Conservation (phyloP, 2,329 filamentous ascomycete species). For the Aspergillus fischeri region DNA sequence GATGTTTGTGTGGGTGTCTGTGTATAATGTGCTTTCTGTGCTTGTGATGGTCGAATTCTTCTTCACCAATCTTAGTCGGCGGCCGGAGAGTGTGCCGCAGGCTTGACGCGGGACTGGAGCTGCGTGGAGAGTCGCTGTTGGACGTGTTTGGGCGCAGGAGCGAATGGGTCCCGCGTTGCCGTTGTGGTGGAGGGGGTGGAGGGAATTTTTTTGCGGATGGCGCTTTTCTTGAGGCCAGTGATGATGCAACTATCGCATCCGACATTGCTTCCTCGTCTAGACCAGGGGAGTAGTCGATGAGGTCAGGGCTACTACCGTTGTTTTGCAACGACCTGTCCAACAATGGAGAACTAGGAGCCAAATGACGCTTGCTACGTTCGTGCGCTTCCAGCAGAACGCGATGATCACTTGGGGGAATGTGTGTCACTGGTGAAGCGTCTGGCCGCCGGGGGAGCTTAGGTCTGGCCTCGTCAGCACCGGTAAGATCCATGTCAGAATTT, state of each 20-base stretch:
- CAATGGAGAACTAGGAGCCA: conserved; percentile 25
- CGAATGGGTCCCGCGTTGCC: conserved; percentile 34
- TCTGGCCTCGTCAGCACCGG: conserved; percentile 15
- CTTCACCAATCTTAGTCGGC: conserved; percentile 33
- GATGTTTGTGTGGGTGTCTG: conserved; percentile 47
- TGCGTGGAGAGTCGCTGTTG: conserved; percentile 26
- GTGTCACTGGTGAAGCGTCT: conserved; percentile 1
- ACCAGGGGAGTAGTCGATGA: conserved; percentile 18
- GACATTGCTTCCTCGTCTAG: conserved; percentile 39
- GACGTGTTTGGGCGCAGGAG: conserved; percentile 32
- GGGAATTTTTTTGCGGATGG: conserved; percentile 35
- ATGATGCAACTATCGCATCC: conserved; percentile 46
- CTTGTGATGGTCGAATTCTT: conserved; percentile 25
- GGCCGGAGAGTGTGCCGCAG: conserved; percentile 43
- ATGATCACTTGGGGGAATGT: conserved; percentile 2
- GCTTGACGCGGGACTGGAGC: conserved; percentile 34
- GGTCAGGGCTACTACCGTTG: conserved; percentile 21
- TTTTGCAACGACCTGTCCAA: conserved; percentile 21
- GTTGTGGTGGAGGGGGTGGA: conserved; percentile 37
- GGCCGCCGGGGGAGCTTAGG: conserved; percentile 26
- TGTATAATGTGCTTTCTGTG: conserved; percentile 35
- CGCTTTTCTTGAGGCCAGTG: conserved; percentile 41
- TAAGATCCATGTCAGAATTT: conserved; percentile 10
- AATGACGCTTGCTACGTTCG: conserved; percentile 13
- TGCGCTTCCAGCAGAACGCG: conserved; percentile 7